Conservation (phyloP, 257 asterid species). For the Jaltomata sinuosa region DNA sequence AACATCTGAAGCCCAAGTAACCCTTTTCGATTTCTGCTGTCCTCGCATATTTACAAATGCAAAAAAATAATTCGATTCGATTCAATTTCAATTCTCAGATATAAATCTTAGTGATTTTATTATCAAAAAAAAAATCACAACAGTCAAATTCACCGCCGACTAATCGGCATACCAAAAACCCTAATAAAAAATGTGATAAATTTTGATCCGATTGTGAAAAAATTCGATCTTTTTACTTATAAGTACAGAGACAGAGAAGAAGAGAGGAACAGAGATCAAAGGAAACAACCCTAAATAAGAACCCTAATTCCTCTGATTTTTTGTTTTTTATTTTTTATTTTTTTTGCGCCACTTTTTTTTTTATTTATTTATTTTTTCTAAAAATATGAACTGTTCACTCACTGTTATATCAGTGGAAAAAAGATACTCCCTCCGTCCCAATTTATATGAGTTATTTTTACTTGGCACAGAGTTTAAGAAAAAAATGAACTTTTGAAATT, state of each 20-base stretch:
- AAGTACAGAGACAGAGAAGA: not conserved
- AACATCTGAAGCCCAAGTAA: constrained; percentile 88
- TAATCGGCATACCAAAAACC: constrained; percentile 4
- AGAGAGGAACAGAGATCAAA: constrained; percentile 6
- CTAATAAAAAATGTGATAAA: not conserved
- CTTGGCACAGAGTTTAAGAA: no score
- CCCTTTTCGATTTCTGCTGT: constrained; percentile 79
- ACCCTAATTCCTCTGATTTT: constrained; percentile 17
- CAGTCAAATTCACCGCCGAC: constrained; percentile 6
- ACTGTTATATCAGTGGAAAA: not conserved
- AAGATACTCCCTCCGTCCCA: no score
- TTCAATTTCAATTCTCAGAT: constrained; percentile 23
- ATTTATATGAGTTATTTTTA: no score
- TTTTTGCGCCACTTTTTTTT: not conserved
- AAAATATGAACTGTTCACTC: not conserved
- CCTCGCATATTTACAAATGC: constrained; percentile 57
- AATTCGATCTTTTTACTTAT: not conserved
- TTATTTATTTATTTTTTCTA: not conserved
- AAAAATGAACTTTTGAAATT: no score
- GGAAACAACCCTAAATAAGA: constrained; percentile 9
- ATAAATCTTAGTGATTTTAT: constrained; percentile 11
- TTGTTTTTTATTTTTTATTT: not conserved
- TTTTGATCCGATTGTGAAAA: not conserved
- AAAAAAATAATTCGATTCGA: constrained; percentile 17
- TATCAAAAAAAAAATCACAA: not conserved